phyloP scores from a whole-genome alignment of 345 rosid species.

The Heritiera fomes region DNA sequence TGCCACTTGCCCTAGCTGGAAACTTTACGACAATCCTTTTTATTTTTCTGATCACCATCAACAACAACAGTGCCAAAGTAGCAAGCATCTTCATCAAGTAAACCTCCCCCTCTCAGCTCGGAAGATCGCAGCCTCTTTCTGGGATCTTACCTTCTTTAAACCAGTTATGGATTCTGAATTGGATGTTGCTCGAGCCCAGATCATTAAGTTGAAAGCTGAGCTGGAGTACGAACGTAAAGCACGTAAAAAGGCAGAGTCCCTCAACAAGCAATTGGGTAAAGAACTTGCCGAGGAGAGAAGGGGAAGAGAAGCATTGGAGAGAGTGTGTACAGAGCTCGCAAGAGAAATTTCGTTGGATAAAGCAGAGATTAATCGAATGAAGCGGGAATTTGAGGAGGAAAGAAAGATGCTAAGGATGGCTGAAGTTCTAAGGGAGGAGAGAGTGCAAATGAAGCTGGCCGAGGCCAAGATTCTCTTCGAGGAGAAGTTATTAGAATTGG shows the following conservation, averaged over 20 bases:
- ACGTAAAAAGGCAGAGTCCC: slow-evolving; percentile 56
- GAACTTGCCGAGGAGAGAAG: slow-evolving; percentile 64
- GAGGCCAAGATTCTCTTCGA: slow-evolving; percentile 75
- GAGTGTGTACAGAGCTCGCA: slow-evolving; percentile 59
- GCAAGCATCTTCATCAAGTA: slow-evolving; percentile 31
- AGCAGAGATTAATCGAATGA: slow-evolving; percentile 53
- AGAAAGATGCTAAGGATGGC: slow-evolving; percentile 78
- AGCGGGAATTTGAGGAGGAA: slow-evolving; percentile 70
- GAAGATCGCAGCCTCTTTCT: slow-evolving; percentile 52
- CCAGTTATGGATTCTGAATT: slow-evolving; percentile 52
- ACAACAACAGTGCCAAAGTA: slow-evolving; percentile 26
- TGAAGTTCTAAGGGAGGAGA: slow-evolving; percentile 76
- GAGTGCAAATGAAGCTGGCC: slow-evolving; percentile 86
- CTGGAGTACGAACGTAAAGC: slow-evolving; percentile 65
- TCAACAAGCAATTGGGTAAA: slow-evolving; percentile 61
- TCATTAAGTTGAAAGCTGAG: slow-evolving; percentile 65
- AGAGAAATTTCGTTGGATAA: slow-evolving; percentile 49
- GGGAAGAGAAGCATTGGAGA: slow-evolving; percentile 63
- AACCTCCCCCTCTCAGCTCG: slow-evolving; percentile 38
- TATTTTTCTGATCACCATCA: slow-evolving; percentile 33
- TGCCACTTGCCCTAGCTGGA: slow-evolving; percentile 62
- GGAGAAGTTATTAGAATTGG: slow-evolving; percentile 60
- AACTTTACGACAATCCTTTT: slow-evolving; percentile 73
- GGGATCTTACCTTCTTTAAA: slow-evolving; percentile 67
- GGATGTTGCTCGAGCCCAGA: slow-evolving; percentile 46